phyloP scores from a whole-genome alignment of 768 basidiomycete genomes.

The Punctularia strigosozonata region DNA sequence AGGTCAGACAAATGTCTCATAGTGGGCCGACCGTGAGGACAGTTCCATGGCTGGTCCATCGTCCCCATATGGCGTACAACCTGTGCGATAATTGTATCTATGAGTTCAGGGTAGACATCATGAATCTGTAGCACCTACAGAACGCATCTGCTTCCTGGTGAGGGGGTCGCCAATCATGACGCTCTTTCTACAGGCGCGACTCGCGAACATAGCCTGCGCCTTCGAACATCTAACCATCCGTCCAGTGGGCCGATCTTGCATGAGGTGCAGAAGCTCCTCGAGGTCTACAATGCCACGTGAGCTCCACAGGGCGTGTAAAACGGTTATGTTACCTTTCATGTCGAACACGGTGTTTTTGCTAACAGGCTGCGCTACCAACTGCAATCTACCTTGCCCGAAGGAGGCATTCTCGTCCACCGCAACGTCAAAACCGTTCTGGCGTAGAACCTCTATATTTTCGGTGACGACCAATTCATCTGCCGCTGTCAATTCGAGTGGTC shows the following conservation, averaged over 20 bases:
- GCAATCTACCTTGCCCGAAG: conserved; percentile 33
- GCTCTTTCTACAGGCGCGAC: conserved; percentile 90
- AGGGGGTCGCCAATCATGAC: conserved; percentile 92
- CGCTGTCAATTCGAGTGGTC: conserved; percentile 70
- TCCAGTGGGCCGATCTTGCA: conserved; percentile 66
- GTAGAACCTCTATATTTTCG: conserved; percentile 78
- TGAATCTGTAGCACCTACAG: conserved; percentile 30
- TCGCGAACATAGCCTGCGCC: conserved; percentile 91
- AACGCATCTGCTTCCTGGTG: conserved; percentile 64
- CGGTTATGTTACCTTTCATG: conserved; percentile 52
- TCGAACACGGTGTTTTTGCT: conserved; percentile 89
- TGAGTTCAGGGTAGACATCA: background rate
- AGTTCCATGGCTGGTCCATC: conserved; percentile 82
- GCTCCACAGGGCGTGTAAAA: too few species aligned
- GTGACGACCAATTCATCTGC: conserved; percentile 81
- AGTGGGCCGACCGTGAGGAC: conserved; percentile 79
- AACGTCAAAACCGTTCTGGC: conserved; percentile 85
- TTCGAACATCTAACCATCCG: conserved; percentile 90
- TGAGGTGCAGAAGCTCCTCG: conserved; percentile 81
- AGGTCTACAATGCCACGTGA: conserved; percentile 70
- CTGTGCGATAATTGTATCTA: conserved; percentile 20
- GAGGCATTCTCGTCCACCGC: conserved; percentile 38
- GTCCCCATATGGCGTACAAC: conserved; percentile 73
- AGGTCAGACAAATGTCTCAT: conserved; percentile 68
- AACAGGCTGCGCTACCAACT: conserved; percentile 72